These are phyloP conservation scores for Phytopythium boreale DNA, from an alignment of 352 stramenopile species.

Conservation along the genomic window DNA sequence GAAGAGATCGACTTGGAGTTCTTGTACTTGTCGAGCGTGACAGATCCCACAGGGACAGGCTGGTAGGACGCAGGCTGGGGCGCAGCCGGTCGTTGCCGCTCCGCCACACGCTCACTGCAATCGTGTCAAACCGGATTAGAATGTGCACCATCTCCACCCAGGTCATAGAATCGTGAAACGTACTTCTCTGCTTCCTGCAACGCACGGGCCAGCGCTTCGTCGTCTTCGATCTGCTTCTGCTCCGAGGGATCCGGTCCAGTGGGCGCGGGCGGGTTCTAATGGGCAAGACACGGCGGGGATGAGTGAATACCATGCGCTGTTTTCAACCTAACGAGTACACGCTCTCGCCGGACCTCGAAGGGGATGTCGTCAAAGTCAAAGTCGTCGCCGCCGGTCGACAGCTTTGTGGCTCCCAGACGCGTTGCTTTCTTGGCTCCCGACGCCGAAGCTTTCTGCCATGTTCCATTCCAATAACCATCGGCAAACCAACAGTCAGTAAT, in stretches of 20 bases:
- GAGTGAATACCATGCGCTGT: not conserved
- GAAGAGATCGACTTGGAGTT: constrained; percentile 91
- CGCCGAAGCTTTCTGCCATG: constrained; percentile 30
- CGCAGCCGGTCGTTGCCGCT: constrained; percentile 6
- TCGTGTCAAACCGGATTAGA: not conserved
- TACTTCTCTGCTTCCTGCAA: constrained; percentile 82
- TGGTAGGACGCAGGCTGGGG: constrained; percentile 20
- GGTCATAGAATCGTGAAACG: constrained; percentile 3
- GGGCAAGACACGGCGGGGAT: not conserved
- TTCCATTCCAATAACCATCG: not conserved
- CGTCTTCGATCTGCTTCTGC: constrained; percentile 85
- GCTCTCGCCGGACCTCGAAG: constrained; percentile 54
- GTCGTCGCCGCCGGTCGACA: constrained; percentile 56
- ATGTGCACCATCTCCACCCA: not conserved
- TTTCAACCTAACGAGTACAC: not conserved
- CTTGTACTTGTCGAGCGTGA: constrained; percentile 91
- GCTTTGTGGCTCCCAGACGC: constrained; percentile 71
- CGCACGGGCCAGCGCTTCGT: constrained; percentile 78
- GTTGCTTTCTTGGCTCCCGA: constrained; percentile 46
- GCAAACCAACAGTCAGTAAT: not conserved
- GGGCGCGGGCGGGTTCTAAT: constrained; percentile 64
- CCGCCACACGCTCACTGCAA: constrained; percentile 23
- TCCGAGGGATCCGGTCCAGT: constrained; percentile 24
- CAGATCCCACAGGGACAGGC: constrained; percentile 20
- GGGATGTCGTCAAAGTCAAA: constrained; percentile 90